Evolutionary conservation across 2,329 filamentous ascomycete species (phyloP).

Genomic region (Cladosporium phlei): DNA sequence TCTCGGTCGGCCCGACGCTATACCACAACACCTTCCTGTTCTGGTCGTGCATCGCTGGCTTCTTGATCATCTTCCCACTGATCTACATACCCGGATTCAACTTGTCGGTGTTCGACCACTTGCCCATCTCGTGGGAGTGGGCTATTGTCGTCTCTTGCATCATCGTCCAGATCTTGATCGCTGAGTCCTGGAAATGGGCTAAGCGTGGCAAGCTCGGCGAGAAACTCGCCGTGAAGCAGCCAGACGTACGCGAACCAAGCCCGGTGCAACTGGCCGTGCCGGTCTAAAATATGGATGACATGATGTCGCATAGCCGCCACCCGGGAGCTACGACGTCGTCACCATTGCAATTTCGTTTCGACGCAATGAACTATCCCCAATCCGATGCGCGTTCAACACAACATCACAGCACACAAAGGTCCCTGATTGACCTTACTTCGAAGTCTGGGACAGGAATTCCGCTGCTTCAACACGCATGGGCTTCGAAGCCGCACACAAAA

Average conservation of each 20-base stretch:
- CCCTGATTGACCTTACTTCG: neutral
- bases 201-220: slow-evolving; percentile 44
- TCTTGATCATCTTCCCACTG: slow-evolving; percentile 39
- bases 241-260: neutral
- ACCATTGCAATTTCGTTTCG: too few species aligned
- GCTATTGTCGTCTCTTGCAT: slow-evolving; percentile 57
- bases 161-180: slow-evolving; percentile 56
- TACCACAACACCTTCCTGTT: slow-evolving; percentile 33
- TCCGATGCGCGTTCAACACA: too few species aligned
- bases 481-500: too few species aligned
- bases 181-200: slow-evolving; percentile 61
- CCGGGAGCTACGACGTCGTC: too few species aligned
- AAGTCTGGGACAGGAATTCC: slow-evolving; percentile 7
- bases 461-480: slow-evolving; percentile 9
- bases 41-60: slow-evolving; percentile 34
- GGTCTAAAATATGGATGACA: neutral
- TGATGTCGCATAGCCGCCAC: too few species aligned
- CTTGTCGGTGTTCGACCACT: slow-evolving; percentile 58
- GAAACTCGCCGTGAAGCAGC: slow-evolving; percentile 6
- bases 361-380: too few species aligned
- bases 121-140: slow-evolving; percentile 63
- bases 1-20: slow-evolving; percentile 13
- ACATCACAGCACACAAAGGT: neutral
- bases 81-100: slow-evolving; percentile 63
- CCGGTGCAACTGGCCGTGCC: neutral